phyloP scores from a whole-genome alignment of 2,329 filamentous ascomycete species.

The Pseudogymnoascus sp. region DNA sequence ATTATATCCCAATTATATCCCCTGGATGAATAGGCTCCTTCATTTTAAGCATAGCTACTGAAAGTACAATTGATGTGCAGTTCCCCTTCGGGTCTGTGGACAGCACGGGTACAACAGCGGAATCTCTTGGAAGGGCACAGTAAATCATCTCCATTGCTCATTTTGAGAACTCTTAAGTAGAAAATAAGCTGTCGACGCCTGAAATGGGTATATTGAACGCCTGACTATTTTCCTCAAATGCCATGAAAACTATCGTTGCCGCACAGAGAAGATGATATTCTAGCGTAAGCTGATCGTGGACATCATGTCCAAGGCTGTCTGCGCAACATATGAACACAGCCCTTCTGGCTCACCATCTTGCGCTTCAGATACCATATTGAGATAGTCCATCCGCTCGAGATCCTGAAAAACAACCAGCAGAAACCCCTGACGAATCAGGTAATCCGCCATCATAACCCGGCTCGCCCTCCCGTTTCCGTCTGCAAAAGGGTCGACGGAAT shows the following conservation, averaged over 20 bases:
- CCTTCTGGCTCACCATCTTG: slow-evolving; percentile 15
- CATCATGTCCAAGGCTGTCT: slow-evolving; percentile 10
- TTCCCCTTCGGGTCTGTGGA: neutral
- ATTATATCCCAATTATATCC: too few species aligned
- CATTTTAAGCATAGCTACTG: neutral
- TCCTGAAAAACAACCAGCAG: slow-evolving; percentile 15
- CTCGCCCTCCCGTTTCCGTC: slow-evolving; percentile 20
- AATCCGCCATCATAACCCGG: slow-evolving; percentile 20
- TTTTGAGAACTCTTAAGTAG: neutral
- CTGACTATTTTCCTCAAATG: neutral
- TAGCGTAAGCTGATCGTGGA: slow-evolving; percentile 8
- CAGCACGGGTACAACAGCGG: neutral
- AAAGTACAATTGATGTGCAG: neutral
- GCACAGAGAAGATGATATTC: neutral
- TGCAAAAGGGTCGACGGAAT: slow-evolving; percentile 19
- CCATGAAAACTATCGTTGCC: neutral
- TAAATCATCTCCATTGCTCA: neutral
- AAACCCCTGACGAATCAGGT: slow-evolving; percentile 20
- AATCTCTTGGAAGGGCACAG: neutral
- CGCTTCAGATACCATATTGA: slow-evolving; percentile 18
- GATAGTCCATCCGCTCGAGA: slow-evolving; percentile 16
- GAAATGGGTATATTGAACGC: neutral
- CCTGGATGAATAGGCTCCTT: neutral
- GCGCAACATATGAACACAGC: neutral
- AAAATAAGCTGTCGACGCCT: neutral